Percentiles rank a stretch among this genome's conserved stretches.
Evolutionary conservation across 2,329 filamentous ascomycete genomes (phyloP).

Genomic region (Cladobotryum mycophilum): DNA sequence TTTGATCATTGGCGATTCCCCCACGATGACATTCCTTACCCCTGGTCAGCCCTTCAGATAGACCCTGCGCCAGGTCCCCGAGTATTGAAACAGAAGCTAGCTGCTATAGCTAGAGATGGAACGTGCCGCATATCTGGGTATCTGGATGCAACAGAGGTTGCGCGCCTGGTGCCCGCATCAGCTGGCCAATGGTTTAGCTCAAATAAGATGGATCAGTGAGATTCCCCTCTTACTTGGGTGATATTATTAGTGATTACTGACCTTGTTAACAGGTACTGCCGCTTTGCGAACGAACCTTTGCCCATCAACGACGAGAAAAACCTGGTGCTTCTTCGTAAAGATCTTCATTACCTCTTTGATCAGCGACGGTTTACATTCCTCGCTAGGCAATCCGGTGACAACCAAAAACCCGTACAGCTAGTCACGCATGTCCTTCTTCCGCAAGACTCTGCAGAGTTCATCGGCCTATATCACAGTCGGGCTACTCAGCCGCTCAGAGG

Average conservation of each 20-base stretch:
- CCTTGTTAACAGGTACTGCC: slow-evolving; percentile 1
- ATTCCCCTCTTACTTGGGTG: neutral
- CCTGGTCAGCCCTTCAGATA: neutral
- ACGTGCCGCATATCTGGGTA: slow-evolving; percentile 2
- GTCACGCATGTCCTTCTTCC: neutral
- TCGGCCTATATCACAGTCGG: slow-evolving; percentile 3
- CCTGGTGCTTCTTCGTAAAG: neutral
- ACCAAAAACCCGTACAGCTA: neutral
- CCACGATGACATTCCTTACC: slow-evolving; percentile 1
- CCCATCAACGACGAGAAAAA: slow-evolving; percentile 4
- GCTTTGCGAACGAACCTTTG: neutral
- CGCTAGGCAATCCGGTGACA: neutral
- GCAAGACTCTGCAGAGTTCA: neutral
- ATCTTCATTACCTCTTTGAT: slow-evolving; percentile 3
- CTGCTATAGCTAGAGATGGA: neutral
- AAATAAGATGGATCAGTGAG: slow-evolving; percentile 2
- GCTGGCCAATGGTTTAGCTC: neutral
- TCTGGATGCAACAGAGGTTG: neutral
- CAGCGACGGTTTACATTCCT: neutral
- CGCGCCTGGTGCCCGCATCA: neutral
- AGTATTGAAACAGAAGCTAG: neutral
- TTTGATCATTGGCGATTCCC: slow-evolving; percentile 7
- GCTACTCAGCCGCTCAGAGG: neutral
- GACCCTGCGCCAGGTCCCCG: neutral
- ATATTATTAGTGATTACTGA: neutral